Evolutionary conservation across 768 basidiomycete genomes (phyloP).

Genomic region (Tulasnella sp.): DNA sequence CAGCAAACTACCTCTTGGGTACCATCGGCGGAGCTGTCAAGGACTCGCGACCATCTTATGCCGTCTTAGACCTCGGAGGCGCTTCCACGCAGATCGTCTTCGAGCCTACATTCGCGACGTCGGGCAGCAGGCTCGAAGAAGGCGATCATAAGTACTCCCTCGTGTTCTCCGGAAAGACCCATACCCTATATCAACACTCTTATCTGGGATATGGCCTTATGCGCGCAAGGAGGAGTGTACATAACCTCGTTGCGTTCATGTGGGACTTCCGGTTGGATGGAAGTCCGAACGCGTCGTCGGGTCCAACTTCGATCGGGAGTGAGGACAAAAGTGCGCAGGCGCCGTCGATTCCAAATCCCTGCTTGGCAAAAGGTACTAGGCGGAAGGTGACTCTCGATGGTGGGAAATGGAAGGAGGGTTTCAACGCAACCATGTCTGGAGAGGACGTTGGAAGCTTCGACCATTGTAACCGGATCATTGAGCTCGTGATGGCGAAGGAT

Average conservation of each 20-base stretch:
- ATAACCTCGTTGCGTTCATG: conserved; percentile 87
- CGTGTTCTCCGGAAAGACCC: conserved; percentile 53
- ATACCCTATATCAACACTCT: conserved; percentile 90
- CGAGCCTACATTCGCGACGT: conserved; percentile 51
- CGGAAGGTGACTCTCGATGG: conserved; percentile 53
- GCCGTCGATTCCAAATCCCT: conserved; percentile 51
- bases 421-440: conserved; percentile 76
- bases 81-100: conserved; percentile 98
- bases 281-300: neutral
- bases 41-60: conserved; percentile 47
- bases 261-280: conserved; percentile 28
- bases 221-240: conserved; percentile 72
- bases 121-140: conserved; percentile 39
- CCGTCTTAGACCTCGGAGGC: conserved; percentile 92
- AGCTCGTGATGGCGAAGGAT: conserved; percentile 91
- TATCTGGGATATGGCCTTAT: conserved; percentile 95
- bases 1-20: conserved; percentile 82
- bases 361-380: conserved; percentile 56
- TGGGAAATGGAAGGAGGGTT: conserved; percentile 25
- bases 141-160: conserved; percentile 91
- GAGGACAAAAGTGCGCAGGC: conserved; percentile 22
- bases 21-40: conserved; percentile 50
- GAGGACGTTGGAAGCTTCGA: conserved; percentile 73
- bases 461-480: conserved; percentile 70
- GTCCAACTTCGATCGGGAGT: conserved; percentile 1